Base-by-base conservation (phyloP, 2,329 filamentous ascomycete species). In the Ceratocystis ficicola region DNA sequence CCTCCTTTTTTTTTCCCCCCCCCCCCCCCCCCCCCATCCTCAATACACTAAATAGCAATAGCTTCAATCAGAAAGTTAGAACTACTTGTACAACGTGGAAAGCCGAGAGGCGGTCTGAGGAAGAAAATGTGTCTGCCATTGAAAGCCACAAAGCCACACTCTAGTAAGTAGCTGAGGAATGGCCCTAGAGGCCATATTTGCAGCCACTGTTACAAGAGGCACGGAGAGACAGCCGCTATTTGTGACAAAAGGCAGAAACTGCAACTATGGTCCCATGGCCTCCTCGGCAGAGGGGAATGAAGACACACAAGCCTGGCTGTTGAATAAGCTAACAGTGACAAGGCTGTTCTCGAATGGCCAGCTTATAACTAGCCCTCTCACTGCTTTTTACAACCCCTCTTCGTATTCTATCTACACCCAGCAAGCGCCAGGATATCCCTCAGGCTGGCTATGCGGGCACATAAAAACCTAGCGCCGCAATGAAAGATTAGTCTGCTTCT, bases 41-140 rank as follows among this genome's bases (percentile, higher is more conserved):
- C 8, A 10, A 1, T 7, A 32, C 52, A 17, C 52, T 5, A 17
- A n/a, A 32, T 7, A n/a, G 28, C 28, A 25, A 32, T 7, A n/a
- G 28, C 28, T 15, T 59, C 52, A 17, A 36, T 59, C 17, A 17
- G 5, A 59, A 17, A 3, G 6, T 20, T 25, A 7, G 7, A 59
- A 8, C 15, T 25, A 32, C 25, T n/a, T 59, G 52, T 59, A 32
- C n/a, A 12, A 59, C 52, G 3, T 59, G 15, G 17, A 59, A 50
- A 59, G 52, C 52, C 52, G 52, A 59, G 52, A 32, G 52, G 52
- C 52, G 52, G 52, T 59, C 52, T 59, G 52, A 32, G 28, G 52
- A 59, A 32, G 25, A 32, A 32, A 20, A 25, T 59, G 20, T 25
- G 20, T n/a, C 25, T 59, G 12, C 8, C 52, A 10, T 10, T 28